Base-by-base conservation (phyloP, 805 yeast species). In the Starmerella stigmatis region DNA sequence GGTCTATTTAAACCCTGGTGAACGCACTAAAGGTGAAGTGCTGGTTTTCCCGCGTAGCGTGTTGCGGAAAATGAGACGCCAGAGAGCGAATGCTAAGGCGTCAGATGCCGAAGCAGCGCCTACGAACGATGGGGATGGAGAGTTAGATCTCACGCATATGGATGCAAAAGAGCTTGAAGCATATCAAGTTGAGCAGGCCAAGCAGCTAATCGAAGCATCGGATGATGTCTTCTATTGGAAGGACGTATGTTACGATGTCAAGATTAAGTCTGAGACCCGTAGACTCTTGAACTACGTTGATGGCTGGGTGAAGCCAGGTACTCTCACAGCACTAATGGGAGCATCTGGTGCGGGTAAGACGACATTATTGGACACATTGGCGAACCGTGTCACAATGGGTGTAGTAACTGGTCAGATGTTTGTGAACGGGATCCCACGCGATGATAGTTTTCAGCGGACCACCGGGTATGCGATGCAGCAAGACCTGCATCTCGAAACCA, bases 291-390 rank as follows among this genome's bases (percentile, higher is more conserved):
- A 71, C 51, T 66, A 69, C 56, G 74, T 76, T 38, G 75, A 73
- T 56, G 89, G 89, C 41, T 81, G 78, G 70, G 85, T 80, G 45
- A 78, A 77, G 57, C 89, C 89, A 16, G 89, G 89, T 56, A 80
- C 82, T 46, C 68, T 81, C 62, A 81, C 88, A 33, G 89, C 89
- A 5, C 68, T 81, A 47, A 81, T 81, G 88, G 92, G 92, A 57
- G 82, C 80, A 43, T 81, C 89, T 27, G 92, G 92, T 66, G 92
- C 92, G 37, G 92, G 92, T 67, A 81, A 81, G 58, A 81, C 92
- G 21, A 82, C 89, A 3, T 66, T 81, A 47, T 68, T 82, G 55
- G 81, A 81, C 61, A 78, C 79, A 53, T 70, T 82, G 49, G 78
- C 86, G 19, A 82, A 78, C 57, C 73, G 89, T 61, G 74, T 79